Evolutionary conservation across 202 grass and related monocot genomes (phyloP).

Genomic region (Schoenoplectus triqueter): DNA sequence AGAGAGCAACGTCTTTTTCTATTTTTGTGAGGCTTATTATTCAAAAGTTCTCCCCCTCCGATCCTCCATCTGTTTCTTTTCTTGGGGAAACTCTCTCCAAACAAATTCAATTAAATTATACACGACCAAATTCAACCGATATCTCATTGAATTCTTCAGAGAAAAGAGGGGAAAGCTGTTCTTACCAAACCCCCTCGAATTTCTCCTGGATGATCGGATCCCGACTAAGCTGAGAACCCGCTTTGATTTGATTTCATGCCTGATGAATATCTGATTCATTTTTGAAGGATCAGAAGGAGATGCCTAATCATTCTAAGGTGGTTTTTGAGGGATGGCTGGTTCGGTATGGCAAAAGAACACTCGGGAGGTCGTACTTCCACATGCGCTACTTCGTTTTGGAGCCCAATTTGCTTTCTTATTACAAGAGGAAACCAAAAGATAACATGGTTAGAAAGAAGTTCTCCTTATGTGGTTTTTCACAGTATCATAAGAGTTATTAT

Average conservation of each 20-base stretch:
- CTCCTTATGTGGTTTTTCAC: not conserved
- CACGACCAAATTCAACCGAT: not conserved
- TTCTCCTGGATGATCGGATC: not conserved
- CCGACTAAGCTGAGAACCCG: not conserved
- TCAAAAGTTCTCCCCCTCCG: not conserved
- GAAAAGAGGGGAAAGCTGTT: not conserved
- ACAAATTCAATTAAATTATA: slow-evolving; percentile 8
- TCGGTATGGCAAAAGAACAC: slow-evolving; percentile 76
- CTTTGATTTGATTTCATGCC: not conserved
- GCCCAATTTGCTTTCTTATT: slow-evolving; percentile 65
- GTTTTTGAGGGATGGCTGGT: slow-evolving; percentile 83
- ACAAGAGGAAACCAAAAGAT: slow-evolving; percentile 85
- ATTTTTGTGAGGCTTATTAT: slow-evolving; percentile 18
- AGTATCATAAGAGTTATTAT: not conserved
- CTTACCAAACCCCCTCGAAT: not conserved
- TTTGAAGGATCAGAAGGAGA: slow-evolving; percentile 33
- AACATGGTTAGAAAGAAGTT: slow-evolving; percentile 54
- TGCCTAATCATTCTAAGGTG: slow-evolving; percentile 37
- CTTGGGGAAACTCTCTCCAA: not conserved
- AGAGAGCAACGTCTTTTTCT: not conserved
- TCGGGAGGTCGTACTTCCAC: slow-evolving; percentile 78
- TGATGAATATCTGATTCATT: slow-evolving; percentile 6
- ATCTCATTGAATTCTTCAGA: not conserved
- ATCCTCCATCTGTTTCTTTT: not conserved
- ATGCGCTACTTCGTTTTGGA: slow-evolving; percentile 87